phyloP scores from a whole-genome alignment of 2,329 filamentous ascomycete genomes.

The Colletotrichum sp. region DNA sequence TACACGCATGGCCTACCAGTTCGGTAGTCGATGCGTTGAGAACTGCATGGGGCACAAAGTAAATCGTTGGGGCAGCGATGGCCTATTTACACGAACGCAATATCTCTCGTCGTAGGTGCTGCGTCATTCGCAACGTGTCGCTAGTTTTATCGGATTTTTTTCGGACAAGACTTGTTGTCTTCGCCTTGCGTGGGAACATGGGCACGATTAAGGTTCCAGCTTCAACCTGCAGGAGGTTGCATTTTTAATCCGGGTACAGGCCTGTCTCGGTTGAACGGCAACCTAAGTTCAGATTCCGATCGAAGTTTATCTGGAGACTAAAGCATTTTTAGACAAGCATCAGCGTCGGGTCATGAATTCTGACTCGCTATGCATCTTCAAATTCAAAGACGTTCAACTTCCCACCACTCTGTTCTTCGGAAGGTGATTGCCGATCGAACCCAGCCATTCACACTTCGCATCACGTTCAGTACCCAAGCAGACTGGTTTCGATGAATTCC shows the following conservation, averaged over 20 bases:
- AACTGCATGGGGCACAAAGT: slow-evolving; percentile 46
- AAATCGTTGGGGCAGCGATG: neutral
- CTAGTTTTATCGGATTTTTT: neutral
- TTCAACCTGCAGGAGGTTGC: neutral
- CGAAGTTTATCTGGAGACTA: neutral
- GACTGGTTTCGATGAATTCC: neutral
- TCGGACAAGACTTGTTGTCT: neutral
- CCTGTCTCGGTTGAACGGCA: slow-evolving; percentile 23
- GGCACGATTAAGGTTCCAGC: neutral
- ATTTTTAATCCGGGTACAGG: neutral
- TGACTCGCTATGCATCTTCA: neutral
- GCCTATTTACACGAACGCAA: neutral
- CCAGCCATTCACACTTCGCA: no score
- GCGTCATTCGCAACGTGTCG: neutral
- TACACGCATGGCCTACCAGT: slow-evolving; percentile 56
- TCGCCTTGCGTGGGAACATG: neutral
- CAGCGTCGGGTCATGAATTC: neutral
- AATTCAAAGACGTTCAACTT: neutral
- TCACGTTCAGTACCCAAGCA: no score
- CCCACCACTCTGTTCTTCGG: neutral
- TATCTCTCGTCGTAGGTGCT: neutral
- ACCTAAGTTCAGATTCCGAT: neutral
- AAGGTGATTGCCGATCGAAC: no score
- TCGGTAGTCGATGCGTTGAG: slow-evolving; percentile 50
- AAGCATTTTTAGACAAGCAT: neutral